These are phyloP conservation scores for Cytospora paraplurivora DNA, from an alignment of 2,329 filamentous ascomycete genomes.

Conservation along the genomic window DNA sequence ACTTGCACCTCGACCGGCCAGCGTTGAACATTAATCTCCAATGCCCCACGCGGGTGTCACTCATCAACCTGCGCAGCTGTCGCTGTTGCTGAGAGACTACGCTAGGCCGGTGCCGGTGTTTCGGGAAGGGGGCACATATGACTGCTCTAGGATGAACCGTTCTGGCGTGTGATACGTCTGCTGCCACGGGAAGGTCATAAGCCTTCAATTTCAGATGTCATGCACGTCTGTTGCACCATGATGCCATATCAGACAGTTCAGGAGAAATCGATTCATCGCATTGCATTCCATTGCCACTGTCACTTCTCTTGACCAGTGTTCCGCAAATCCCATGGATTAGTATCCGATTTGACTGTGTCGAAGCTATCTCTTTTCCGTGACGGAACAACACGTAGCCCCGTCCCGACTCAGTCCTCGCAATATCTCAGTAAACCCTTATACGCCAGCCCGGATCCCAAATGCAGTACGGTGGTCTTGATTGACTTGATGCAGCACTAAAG, in stretches of 20 bases:
- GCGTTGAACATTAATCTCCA: neutral
- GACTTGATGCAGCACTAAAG: conserved; percentile 33
- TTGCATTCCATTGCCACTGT: conserved; percentile 9
- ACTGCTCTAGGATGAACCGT: neutral
- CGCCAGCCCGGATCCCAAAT: conserved; percentile 48
- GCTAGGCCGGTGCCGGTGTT: conserved; percentile 18
- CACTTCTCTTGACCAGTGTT: conserved; percentile 6
- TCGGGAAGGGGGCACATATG: conserved; percentile 12
- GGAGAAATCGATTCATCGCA: conserved; percentile 2
- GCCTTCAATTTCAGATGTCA: neutral
- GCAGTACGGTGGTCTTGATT: conserved; percentile 33
- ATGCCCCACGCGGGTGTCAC: neutral
- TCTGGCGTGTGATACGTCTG: neutral
- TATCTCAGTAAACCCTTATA: conserved; percentile 36
- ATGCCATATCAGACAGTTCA: neutral
- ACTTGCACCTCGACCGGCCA: neutral
- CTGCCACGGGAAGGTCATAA: conserved; percentile 11
- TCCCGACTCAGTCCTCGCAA: conserved; percentile 23
- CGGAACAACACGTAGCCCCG: conserved; percentile 21
- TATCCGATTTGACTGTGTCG: conserved; percentile 28
- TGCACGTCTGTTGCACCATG: neutral
- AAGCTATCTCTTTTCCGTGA: conserved; percentile 25
- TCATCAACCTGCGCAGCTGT: neutral
- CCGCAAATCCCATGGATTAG: conserved; percentile 22
- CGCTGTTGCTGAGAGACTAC: neutral